Conservation (phyloP, 345 rosid species). For the Eucalyptus brandiana region DNA sequence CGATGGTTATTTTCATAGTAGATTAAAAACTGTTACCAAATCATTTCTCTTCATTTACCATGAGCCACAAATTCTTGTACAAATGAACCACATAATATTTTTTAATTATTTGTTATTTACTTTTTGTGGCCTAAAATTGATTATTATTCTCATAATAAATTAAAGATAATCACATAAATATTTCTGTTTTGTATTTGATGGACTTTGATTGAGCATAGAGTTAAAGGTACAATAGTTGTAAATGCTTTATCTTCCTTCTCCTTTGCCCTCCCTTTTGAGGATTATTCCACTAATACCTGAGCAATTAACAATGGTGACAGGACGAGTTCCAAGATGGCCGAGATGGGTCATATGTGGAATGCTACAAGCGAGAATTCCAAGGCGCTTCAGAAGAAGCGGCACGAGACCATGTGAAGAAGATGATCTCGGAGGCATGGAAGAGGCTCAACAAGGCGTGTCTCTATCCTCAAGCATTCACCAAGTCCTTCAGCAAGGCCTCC, state of each 20-base stretch:
- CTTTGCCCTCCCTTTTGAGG: neutral
- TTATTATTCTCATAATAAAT: too few species aligned
- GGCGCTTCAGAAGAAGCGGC: slow-evolving; percentile 13
- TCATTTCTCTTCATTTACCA: too few species aligned
- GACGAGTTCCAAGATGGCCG: slow-evolving; percentile 4
- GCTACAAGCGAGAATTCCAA: slow-evolving; percentile 28
- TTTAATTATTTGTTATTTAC: too few species aligned
- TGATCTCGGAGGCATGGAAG: slow-evolving; percentile 53
- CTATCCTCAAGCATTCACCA: slow-evolving; percentile 10
- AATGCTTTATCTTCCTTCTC: neutral
- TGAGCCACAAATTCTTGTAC: too few species aligned
- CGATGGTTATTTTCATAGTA: fast-evolving
- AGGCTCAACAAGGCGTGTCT: slow-evolving; percentile 33
- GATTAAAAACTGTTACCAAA: too few species aligned
- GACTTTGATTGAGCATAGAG: neutral
- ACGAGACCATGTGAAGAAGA: slow-evolving; percentile 1
- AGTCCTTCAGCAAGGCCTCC: slow-evolving; percentile 13
- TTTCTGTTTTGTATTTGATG: neutral
- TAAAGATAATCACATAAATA: too few species aligned
- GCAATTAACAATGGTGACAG: neutral
- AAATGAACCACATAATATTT: too few species aligned
- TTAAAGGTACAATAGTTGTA: neutral
- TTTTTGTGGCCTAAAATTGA: too few species aligned
- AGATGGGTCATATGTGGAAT: slow-evolving; percentile 55
- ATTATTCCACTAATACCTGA: neutral